Base-by-base conservation (phyloP, 768 basidiomycete species). In the Aureoboletus auriporus region DNA sequence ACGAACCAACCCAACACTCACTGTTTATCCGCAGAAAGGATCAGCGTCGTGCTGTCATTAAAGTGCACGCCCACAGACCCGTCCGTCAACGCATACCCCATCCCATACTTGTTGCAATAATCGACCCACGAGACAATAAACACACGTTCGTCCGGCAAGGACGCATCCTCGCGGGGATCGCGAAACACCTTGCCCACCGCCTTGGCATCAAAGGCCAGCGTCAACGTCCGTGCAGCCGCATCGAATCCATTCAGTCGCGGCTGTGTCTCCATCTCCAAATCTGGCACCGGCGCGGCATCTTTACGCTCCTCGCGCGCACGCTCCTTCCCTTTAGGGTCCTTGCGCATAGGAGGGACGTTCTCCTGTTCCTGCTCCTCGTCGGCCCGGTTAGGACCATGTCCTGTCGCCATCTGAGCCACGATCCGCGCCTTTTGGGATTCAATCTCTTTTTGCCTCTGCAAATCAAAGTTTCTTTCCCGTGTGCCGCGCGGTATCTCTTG, bases 101-200 rank as follows among this genome's bases (percentile, higher is more conserved):
- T 98, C n/a, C 95, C 96, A 68, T 97, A 99, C 75, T 97, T 97
- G 69, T 93, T 91, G 65, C 92, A 95, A 63, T 98, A 98, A 67
- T 98, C 96, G 36, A 98, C 88, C 96, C 96, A 98, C n/a, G 89
- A 90, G 3, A 89, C 90, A 54, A 99, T 93, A 69, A 97, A 98
- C 39, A 95, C 86, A 44, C 77, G 77, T 49, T 91, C 88, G 14
- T 82, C 76, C 0, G 75, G 76, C 2, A 90, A 57, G 31, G 69
- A 71, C 12, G 66, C 67, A 27, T 82, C 82, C 38, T 75, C 71
- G 40, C 78, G 71, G 4, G 84, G 82, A 52, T 87, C 79, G 8
- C 78, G 73, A 71, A 87, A 90, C n/a, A 86, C 59, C 47, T 73
- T 75, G 1, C 86, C 86, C 4, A 62, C 63, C 2, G 78, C 74